Evolutionary conservation across 352 stramenopile genomes (phyloP), one percentile per base, ranked within the genome.

Genomic region (Phytophthora foliorum): DNA sequence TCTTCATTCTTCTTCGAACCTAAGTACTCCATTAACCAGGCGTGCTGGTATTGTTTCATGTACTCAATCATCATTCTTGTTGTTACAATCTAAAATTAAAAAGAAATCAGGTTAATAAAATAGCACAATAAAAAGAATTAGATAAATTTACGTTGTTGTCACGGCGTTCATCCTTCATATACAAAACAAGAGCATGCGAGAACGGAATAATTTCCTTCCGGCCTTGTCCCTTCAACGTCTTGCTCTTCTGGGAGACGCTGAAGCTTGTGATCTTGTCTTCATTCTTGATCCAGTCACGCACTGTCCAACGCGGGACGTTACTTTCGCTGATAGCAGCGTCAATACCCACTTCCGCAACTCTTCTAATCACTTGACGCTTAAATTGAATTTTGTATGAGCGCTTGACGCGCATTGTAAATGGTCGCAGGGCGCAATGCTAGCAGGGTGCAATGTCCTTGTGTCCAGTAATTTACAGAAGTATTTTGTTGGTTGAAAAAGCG

Each of bases 181-280:
- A 68, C 38, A 54, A 19, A 38, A 56, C 31, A 31, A 58, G 34
- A 3, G 24, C 51, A 13, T 53, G 51, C 8, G 60, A 52, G 21
- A 62, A 68, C 1, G 60, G 36, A 14, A 68, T 51, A 4, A 44
- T 57, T 39, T 62, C 39, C 51, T 62, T 68, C 24, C 51, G 62
- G 6, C 60, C 60, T 52, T 68, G 60, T 4, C 42, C 41, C 31
- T 68, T 68, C 31, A 62, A 25, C 5, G 39, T 68, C 8, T 59
- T 61, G 34, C 45, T 57, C 17, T 57, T 65, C n/a, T 65, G 32
- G 3, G 34, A 57, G 9, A 44, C 44, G 9, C 36, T 51, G n/a
- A 44, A 65, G n/a, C 19, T 27, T 3, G 1, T 42, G 14, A 65
- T 65, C 4, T 39, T 31, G 8, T 51, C n/a, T 1, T n/a, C 16